Percentiles rank a stretch among this genome's conserved stretches.
phyloP scores from a whole-genome alignment of 2,329 filamentous ascomycete species.

The Penicillium concentricum region DNA sequence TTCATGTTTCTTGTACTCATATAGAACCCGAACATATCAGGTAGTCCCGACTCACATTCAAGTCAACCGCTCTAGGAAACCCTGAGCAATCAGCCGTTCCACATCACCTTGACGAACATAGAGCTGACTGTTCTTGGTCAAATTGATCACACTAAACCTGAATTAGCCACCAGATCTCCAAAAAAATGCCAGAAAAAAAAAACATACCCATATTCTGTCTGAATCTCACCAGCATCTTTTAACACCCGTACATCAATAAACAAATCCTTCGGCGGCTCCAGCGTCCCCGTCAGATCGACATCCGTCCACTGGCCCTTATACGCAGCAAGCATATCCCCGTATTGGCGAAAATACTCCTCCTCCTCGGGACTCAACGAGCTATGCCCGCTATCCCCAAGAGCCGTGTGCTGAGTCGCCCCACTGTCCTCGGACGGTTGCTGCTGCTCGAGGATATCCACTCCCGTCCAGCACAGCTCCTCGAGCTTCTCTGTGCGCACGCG shows the following conservation, averaged over 20 bases:
- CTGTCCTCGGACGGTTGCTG: constrained; percentile 53
- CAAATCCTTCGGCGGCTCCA: constrained; percentile 90
- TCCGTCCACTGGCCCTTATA: constrained; percentile 99
- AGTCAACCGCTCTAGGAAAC: constrained; percentile 86
- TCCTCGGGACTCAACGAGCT: constrained; percentile 92
- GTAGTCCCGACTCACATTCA: constrained; percentile 48
- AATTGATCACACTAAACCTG: constrained; percentile 72
- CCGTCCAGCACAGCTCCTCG: constrained; percentile 91
- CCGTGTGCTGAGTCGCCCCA: constrained; percentile 23
- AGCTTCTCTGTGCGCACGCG: constrained; percentile 85
- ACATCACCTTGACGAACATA: constrained; percentile 96
- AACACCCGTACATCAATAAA: constrained; percentile 96
- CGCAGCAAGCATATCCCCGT: constrained; percentile 86
- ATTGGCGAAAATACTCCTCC: constrained; percentile 91
- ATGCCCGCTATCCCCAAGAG: constrained; percentile 32
- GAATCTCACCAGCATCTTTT: constrained; percentile 96
- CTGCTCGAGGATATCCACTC: constrained; percentile 74
- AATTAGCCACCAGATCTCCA: not conserved
- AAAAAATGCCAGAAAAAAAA: not conserved
- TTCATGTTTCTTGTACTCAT: constrained; percentile 5
- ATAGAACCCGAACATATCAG: constrained; percentile 18
- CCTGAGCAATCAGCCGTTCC: constrained; percentile 88
- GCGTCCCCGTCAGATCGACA: constrained; percentile 87
- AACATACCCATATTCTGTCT: constrained; percentile 94
- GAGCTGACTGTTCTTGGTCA: constrained; percentile 98